A percentile compares a stretch with the other conserved stretches of the same genome.
Conservation (phyloP, 1,284 basidiomycete species). For the Rhodotorula sp. region DNA sequence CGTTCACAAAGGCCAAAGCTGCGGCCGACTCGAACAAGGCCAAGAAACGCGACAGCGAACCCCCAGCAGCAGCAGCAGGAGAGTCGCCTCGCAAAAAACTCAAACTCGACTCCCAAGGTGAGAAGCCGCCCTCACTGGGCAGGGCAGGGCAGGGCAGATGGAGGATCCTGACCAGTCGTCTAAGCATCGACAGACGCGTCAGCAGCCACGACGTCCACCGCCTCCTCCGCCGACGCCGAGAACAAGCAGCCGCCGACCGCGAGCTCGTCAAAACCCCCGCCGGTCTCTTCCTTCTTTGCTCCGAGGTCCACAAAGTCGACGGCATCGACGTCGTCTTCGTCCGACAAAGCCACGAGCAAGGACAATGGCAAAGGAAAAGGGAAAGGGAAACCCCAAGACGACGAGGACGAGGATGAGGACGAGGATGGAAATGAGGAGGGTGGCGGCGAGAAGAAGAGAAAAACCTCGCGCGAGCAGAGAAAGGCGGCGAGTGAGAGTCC, state of each 20-base stretch:
- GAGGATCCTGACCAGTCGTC: neutral
- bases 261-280: conserved; percentile 12
- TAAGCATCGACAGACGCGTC: too few relatives aligned
- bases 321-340: neutral
- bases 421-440: conserved; percentile 40
- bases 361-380: neutral
- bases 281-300: conserved; percentile 20
- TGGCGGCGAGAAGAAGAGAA: conserved; percentile 32
- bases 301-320: conserved; percentile 10
- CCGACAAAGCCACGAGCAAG: neutral
- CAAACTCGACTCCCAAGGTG: neutral
- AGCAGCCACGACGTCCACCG: conserved; percentile 20
- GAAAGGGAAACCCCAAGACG: conserved; percentile 40
- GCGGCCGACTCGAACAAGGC: neutral
- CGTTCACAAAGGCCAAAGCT: neutral
- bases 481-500: conserved; percentile 40
- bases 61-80: neutral
- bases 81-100: conserved; percentile 4
- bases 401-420: conserved; percentile 49
- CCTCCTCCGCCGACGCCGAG: conserved; percentile 3
- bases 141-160: conserved; percentile 41
- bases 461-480: neutral
- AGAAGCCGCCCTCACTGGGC: neutral
- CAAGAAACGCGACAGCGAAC: conserved; percentile 1
- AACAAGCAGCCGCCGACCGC: neutral